A percentile compares a stretch with the other conserved stretches of the same genome.
phyloP scores from a whole-genome alignment of 768 basidiomycete species.

The Glaciozyma antarctica region DNA sequence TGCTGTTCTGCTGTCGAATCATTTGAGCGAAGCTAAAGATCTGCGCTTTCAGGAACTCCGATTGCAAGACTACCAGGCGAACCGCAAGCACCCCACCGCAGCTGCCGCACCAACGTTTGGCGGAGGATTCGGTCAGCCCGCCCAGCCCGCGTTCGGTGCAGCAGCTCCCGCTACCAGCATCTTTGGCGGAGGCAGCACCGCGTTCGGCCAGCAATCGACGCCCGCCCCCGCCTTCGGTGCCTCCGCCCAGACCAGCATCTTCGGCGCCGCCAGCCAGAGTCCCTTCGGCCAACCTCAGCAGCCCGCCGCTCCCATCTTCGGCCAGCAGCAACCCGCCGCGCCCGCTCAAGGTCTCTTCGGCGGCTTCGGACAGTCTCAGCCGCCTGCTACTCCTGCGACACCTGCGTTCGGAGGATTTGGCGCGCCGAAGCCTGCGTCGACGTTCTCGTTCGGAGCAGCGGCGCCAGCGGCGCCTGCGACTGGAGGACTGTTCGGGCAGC shows the following conservation, averaged over 20 bases:
- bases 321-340: too few relatives aligned
- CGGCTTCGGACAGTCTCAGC: too few relatives aligned
- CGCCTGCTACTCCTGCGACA: too few relatives aligned
- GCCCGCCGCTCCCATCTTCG: conserved; percentile 3
- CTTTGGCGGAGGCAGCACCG: background rate
- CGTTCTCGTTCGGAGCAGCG: conserved; percentile 15
- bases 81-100: conserved; percentile 54
- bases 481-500: conserved; percentile 1
- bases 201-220: conserved; percentile 5
- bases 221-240: conserved; percentile 30
- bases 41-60: conserved; percentile 54
- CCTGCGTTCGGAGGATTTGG: too few relatives aligned
- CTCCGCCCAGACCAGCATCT: conserved; percentile 22
- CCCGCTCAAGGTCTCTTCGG: too few relatives aligned
- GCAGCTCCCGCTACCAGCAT: conserved; percentile 23
- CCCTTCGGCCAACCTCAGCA: background rate
- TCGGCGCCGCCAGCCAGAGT: conserved; percentile 7
- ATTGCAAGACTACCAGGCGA: conserved; percentile 63
- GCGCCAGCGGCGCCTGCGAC: conserved; percentile 15
- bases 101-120: conserved; percentile 12
- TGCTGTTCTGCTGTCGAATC: conserved; percentile 18
- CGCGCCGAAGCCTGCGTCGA: too few relatives aligned
- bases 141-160: conserved; percentile 9
- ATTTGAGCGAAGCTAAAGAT: conserved; percentile 6
- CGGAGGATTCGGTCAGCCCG: background rate